Evolutionary conservation across 208 protist genomes (phyloP).

Genomic region (Trypanosoma mega): DNA sequence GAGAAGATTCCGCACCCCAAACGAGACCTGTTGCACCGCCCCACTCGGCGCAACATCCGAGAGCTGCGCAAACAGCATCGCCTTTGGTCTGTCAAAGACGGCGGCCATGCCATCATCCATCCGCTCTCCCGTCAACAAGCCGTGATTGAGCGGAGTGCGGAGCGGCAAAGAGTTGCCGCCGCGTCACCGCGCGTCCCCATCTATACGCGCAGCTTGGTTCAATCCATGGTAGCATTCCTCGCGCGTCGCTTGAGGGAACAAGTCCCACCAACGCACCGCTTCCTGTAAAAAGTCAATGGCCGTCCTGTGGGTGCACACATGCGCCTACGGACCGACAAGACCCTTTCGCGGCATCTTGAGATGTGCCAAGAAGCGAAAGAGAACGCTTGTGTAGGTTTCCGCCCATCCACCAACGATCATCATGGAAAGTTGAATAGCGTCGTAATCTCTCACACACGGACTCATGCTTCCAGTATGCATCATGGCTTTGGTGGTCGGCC

Average conservation of each 20-base stretch:
- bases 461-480: slow-evolving; percentile 64
- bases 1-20: slow-evolving; percentile 54
- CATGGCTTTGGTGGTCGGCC: slow-evolving; percentile 47
- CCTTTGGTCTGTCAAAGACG: slow-evolving; percentile 54
- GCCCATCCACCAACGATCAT: slow-evolving; percentile 58
- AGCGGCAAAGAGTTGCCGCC: too few relatives aligned
- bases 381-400: slow-evolving; percentile 60
- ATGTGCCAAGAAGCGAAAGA: slow-evolving; percentile 47
- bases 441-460: slow-evolving; percentile 59
- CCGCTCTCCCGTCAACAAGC: slow-evolving; percentile 59
- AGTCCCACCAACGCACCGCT: slow-evolving; percentile 57
- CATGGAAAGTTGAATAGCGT: slow-evolving; percentile 48
- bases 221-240: slow-evolving; percentile 35
- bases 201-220: slow-evolving; percentile 48
- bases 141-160: slow-evolving; percentile 63
- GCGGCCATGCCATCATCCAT: slow-evolving; percentile 56
- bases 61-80: slow-evolving; percentile 61
- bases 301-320: slow-evolving; percentile 59
- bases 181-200: slow-evolving; percentile 36
- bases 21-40: slow-evolving; percentile 52
- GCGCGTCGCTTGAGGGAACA: slow-evolving; percentile 38
- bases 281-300: slow-evolving; percentile 62
- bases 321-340: slow-evolving; percentile 61
- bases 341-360: slow-evolving; percentile 52
- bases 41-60: slow-evolving; percentile 56